These are phyloP conservation scores for Panaeolus cyanescens DNA, from an alignment of 768 basidiomycete genomes.

Conservation along the genomic window DNA sequence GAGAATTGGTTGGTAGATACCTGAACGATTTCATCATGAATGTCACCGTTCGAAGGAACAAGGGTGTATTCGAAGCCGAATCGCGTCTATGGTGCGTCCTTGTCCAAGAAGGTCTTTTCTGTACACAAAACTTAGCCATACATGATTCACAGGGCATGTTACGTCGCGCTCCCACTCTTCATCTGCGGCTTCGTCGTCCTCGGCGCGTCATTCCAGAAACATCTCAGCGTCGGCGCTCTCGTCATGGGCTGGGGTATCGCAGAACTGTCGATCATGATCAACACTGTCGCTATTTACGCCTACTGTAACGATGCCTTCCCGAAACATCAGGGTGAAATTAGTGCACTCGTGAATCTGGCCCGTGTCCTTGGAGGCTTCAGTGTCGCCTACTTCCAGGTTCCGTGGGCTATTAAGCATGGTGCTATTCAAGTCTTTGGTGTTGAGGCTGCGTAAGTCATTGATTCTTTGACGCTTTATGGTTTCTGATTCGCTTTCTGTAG, in stretches of 20 bases:
- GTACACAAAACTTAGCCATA: neutral
- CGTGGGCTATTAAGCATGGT: slow-evolving; percentile 62
- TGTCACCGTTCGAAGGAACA: slow-evolving; percentile 44
- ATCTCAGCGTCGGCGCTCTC: slow-evolving; percentile 51
- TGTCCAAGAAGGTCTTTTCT: neutral
- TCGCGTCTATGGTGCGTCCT: slow-evolving; percentile 54
- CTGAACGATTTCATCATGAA: slow-evolving; percentile 56
- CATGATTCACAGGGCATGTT: slow-evolving; percentile 49
- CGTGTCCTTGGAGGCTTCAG: slow-evolving; percentile 61
- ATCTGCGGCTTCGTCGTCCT: slow-evolving; percentile 62
- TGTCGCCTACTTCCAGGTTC: slow-evolving; percentile 68
- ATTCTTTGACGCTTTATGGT: neutral
- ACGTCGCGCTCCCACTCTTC: slow-evolving; percentile 60
- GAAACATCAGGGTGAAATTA: slow-evolving; percentile 57
- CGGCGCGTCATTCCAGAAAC: slow-evolving; percentile 55
- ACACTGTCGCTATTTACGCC: slow-evolving; percentile 62
- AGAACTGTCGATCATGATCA: slow-evolving; percentile 56
- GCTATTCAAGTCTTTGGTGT: slow-evolving; percentile 63
- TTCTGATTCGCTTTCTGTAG: slow-evolving; percentile 19
- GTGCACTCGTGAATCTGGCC: slow-evolving; percentile 58
- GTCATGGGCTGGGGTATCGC: slow-evolving; percentile 73
- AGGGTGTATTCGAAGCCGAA: slow-evolving; percentile 63
- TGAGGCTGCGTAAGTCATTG: slow-evolving; percentile 55
- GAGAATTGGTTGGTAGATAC: slow-evolving; percentile 54
- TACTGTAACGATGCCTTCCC: slow-evolving; percentile 33